Evolutionary conservation across 768 basidiomycete genomes (phyloP).

Genomic region (Kwoniella sp.): DNA sequence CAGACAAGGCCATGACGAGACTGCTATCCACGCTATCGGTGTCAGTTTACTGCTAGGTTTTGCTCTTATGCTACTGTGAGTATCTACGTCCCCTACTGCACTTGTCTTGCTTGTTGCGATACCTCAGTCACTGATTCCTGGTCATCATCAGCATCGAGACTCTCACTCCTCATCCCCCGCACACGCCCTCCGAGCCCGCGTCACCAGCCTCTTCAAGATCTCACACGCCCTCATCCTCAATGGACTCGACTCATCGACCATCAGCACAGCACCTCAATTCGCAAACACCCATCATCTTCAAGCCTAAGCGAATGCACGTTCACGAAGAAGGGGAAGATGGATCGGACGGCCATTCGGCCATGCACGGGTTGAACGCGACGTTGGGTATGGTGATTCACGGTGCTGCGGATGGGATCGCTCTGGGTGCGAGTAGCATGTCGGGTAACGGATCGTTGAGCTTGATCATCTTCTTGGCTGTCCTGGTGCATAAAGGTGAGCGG

Average conservation of each 20-base stretch:
- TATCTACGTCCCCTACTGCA: constrained; percentile 45
- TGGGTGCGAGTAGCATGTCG: constrained; percentile 67
- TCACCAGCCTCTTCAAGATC: constrained; percentile 32
- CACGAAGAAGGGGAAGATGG: constrained; percentile 31
- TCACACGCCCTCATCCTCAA: constrained; percentile 19
- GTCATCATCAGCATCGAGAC: constrained; percentile 47
- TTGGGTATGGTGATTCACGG: constrained; percentile 85
- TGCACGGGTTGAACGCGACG: constrained; percentile 69
- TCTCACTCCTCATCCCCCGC: constrained; percentile 52
- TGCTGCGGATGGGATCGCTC: constrained; percentile 85
- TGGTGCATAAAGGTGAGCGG: constrained; percentile 79
- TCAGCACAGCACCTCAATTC: constrained; percentile 37
- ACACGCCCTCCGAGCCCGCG: constrained; percentile 33
- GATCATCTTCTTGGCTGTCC: constrained; percentile 85
- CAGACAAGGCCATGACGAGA: constrained; percentile 30
- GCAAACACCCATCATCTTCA: constrained; percentile 40
- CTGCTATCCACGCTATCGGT: constrained; percentile 49
- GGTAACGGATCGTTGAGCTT: constrained; percentile 64
- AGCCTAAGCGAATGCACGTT: constrained; percentile 37
- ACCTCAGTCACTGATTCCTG: no score
- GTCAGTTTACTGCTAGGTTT: constrained; percentile 52
- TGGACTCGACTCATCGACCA: constrained; percentile 24
- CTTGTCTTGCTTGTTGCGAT: not conserved
- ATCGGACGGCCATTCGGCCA: constrained; percentile 27
- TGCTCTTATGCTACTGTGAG: constrained; percentile 56